Evolutionary conservation across 768 basidiomycete genomes (phyloP).

Genomic region (Clitopilus hobsonii): DNA sequence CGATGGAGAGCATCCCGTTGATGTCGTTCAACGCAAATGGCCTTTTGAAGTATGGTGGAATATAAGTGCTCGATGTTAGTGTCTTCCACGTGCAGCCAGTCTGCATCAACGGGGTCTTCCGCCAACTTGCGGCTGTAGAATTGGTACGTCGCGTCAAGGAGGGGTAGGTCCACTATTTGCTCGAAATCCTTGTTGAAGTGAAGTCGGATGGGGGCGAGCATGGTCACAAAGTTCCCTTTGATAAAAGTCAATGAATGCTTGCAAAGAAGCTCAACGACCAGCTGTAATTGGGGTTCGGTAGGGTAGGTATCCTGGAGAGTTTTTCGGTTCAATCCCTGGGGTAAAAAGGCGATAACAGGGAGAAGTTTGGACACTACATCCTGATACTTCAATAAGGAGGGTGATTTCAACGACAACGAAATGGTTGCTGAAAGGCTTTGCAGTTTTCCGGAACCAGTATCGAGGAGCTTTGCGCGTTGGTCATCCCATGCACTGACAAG

Average conservation of each 20-base stretch:
- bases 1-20: not conserved
- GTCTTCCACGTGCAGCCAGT: constrained; percentile 1
- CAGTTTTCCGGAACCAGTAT: not conserved
- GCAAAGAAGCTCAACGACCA: not conserved
- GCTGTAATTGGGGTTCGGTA: not conserved
- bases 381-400: not conserved
- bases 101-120: not conserved
- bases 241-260: not conserved
- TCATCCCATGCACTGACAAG: not conserved
- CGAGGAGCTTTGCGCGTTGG: not conserved
- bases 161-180: not conserved
- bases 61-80: not conserved
- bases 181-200: not conserved
- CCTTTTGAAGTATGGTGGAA: not conserved
- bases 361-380: not conserved
- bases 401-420: not conserved
- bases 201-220: constrained; percentile 4
- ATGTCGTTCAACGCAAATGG: not conserved
- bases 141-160: not conserved
- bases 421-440: constrained; percentile 1
- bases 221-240: not conserved
- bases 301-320: not conserved
- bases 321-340: not conserved
- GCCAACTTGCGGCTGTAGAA: not conserved
- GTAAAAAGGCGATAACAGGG: not conserved